Conservation (phyloP, 2,329 filamentous ascomycete genomes). For the Aspergillus fischeri region DNA sequence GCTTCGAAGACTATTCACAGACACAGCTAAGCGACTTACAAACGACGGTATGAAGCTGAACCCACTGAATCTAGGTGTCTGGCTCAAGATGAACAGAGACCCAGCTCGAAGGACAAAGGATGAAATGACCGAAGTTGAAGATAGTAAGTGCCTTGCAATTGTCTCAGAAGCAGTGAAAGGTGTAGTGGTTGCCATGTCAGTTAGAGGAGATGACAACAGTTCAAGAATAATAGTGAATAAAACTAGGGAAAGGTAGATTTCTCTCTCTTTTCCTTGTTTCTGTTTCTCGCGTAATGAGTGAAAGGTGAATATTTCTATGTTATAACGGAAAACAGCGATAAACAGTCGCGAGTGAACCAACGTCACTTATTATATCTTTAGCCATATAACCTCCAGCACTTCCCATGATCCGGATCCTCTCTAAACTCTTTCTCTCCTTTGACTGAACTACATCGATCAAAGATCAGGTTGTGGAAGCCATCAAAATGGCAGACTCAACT, state of each 20-base stretch:
- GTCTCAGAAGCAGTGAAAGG: no score
- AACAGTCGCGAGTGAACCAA: background rate
- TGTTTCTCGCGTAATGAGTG: background rate
- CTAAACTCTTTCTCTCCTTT: no score
- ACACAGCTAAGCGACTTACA: background rate
- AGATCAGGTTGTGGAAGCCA: no score
- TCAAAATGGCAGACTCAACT: no score
- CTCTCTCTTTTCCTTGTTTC: no score
- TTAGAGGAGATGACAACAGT: no score
- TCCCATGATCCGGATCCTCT: no score
- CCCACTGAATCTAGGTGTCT: background rate
- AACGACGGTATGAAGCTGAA: background rate
- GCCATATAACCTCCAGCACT: background rate
- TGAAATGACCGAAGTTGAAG: background rate
- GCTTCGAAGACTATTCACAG: background rate
- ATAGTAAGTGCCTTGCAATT: background rate
- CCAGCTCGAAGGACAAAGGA: background rate
- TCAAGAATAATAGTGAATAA: background rate
- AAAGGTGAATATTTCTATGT: background rate
- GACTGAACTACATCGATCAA: no score
- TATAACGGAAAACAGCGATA: background rate
- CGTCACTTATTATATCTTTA: background rate
- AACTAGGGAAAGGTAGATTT: background rate
- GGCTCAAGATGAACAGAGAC: background rate
- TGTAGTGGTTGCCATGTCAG: no score